A percentile compares a stretch with the other conserved stretches of the same genome.
Evolutionary conservation across 208 protist genomes (phyloP).

Genomic region (Trypanosoma melophagium): DNA sequence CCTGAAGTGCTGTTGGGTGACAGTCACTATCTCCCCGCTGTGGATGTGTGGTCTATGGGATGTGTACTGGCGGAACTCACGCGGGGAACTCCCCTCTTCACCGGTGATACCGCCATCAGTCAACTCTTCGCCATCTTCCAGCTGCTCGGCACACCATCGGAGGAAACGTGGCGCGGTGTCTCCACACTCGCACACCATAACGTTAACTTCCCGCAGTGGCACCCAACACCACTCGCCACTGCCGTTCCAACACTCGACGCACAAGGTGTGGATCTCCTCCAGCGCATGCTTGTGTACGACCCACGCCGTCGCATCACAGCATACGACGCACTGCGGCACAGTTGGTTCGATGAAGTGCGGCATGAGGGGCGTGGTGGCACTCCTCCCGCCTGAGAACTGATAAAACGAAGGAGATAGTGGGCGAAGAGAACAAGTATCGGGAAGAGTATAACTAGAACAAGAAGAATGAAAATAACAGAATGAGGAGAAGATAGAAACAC

Average conservation of each 20-base stretch:
- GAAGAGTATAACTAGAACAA: too few relatives aligned
- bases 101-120: slow-evolving; percentile 83
- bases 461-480: too few relatives aligned
- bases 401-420: neutral
- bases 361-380: slow-evolving; percentile 17
- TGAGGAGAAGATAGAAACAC: too few relatives aligned
- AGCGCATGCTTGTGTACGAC: slow-evolving; percentile 62
- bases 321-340: slow-evolving; percentile 67
- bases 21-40: slow-evolving; percentile 75
- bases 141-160: slow-evolving; percentile 93
- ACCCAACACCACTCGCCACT: slow-evolving; percentile 33
- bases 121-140: slow-evolving; percentile 92
- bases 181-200: slow-evolving; percentile 72
- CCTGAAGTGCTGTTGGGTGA: slow-evolving; percentile 93
- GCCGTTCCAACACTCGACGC: slow-evolving; percentile 56
- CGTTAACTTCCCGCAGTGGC: slow-evolving; percentile 60
- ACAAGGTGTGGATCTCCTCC: slow-evolving; percentile 65
- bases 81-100: slow-evolving; percentile 73
- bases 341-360: slow-evolving; percentile 84
- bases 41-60: slow-evolving; percentile 95
- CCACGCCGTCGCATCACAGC: slow-evolving; percentile 72
- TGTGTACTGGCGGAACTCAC: slow-evolving; percentile 96
- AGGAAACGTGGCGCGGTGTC: slow-evolving; percentile 71
- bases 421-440: too few relatives aligned
- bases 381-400: neutral